Percentiles rank a stretch among this genome's conserved stretches.
phyloP scores from a whole-genome alignment of 2,329 filamentous ascomycete genomes.

The Botrytis deweyae region DNA sequence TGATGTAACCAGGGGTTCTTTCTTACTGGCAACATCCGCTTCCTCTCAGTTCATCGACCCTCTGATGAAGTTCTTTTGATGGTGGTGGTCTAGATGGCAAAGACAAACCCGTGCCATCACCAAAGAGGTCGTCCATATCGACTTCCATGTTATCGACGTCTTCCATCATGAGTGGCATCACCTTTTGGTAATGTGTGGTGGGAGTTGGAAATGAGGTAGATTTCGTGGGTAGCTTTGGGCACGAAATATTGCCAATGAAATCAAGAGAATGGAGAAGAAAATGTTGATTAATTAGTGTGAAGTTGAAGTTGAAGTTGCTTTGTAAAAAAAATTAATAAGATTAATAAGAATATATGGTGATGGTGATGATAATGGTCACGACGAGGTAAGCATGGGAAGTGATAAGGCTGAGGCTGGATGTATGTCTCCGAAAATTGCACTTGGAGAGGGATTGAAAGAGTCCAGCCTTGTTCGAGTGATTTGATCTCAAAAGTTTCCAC shows the following conservation, averaged over 20 bases:
- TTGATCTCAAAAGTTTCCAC: not conserved
- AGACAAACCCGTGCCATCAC: constrained; percentile 62
- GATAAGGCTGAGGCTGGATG: not conserved
- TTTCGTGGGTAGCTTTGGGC: not conserved
- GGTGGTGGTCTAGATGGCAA: constrained; percentile 49
- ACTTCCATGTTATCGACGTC: constrained; percentile 54
- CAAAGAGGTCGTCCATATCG: constrained; percentile 70
- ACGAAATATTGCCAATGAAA: not conserved
- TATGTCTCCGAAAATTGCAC: not conserved
- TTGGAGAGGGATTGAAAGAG: constrained; percentile 1
- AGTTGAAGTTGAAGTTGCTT: too few relatives aligned
- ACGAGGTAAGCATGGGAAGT: not conserved
- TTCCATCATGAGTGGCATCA: constrained; percentile 56
- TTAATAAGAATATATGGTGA: not conserved
- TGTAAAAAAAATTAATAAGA: not conserved
- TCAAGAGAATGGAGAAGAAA: not conserved
- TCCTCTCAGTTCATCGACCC: constrained; percentile 73
- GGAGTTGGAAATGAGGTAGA: not conserved
- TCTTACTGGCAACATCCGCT: constrained; percentile 81
- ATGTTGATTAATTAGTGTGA: not conserved
- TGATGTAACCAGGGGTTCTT: not conserved
- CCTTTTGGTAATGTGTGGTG: constrained; percentile 2
- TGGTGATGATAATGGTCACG: not conserved
- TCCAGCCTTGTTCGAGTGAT: not conserved
- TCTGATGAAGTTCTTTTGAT: constrained; percentile 66